Base-by-base conservation (phyloP, 495 filamentous ascomycete genomes). In the Xylaria sp. region DNA sequence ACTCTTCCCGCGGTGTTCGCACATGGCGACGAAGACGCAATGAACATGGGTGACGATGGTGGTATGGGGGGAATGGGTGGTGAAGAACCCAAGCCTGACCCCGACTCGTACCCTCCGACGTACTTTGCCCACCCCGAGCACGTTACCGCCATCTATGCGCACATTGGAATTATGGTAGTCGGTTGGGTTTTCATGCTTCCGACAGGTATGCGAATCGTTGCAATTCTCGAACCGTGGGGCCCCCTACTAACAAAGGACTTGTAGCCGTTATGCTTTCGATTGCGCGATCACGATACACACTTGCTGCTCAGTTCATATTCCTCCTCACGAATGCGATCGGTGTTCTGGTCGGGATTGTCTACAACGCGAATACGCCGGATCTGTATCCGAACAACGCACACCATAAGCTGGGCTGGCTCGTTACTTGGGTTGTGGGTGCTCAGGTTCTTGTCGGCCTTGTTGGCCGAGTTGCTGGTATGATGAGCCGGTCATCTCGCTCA, bases 301-400 rank as follows among this genome's bases (percentile, higher is more conserved):
- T 96, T 0, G 84, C 85, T n/a, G 82, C 87, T 31, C 95, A 98
- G 78, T 87, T 95, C 71, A 65, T 88, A 3, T 98, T 99, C 81
- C 82, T 95, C 46, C 79, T 88, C 12, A 76, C 89, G 35, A 95
- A 97, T 79, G 90, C 84, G 5, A 74, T 91, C 19, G 94, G 92
- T 46, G 73, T 97, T 65, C 76, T 97, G 31, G 75, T 94, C 48
- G 91, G 89, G 2, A 87, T 90, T 66, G 83, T 96, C 24, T 97
- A 97, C 82, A 93, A 95, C 78, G 85, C 85, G 73, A 89, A 88
- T 59, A 97, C 94, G 0, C 94, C 94, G 2, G 93, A 97, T 78
- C 82, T 99, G 24, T 98, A 98, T 77, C 88, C 90, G 62, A 91
- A 93, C 76, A 97, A 97, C 77, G 88, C 91, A 7, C 97, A 98